Evolutionary conservation across 2,329 filamentous ascomycete species (phyloP).

Genomic region (Cladosporium sp.): DNA sequence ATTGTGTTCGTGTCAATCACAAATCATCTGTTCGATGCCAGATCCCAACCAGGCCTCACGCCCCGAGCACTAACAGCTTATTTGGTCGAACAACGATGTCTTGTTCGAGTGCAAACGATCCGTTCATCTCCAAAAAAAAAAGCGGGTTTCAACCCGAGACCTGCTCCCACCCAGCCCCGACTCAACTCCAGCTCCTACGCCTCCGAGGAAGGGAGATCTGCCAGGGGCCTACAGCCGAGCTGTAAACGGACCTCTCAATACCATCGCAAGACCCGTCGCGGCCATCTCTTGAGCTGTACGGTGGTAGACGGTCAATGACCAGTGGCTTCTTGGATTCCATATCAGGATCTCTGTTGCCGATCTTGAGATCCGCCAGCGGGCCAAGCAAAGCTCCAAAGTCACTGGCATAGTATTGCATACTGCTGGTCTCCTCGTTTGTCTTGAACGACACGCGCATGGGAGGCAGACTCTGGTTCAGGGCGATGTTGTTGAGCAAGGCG

Average conservation of each 20-base stretch:
- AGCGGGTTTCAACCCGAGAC: too few species aligned
- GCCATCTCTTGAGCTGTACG: background rate
- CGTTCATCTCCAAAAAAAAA: too few species aligned
- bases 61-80: too few species aligned
- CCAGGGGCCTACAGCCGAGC: background rate
- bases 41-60: too few species aligned
- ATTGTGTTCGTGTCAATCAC: too few species aligned
- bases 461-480: background rate
- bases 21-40: too few species aligned
- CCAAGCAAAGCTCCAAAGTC: background rate
- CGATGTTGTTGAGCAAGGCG: background rate
- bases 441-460: background rate
- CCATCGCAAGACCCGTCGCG: background rate
- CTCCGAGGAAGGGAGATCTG: too few species aligned
- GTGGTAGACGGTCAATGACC: background rate
- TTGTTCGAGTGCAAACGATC: too few species aligned
- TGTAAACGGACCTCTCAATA: background rate
- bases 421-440: background rate
- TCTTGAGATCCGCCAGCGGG: background rate
- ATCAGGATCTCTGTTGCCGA: background rate
- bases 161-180: too few species aligned
- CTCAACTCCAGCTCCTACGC: background rate
- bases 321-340: background rate
- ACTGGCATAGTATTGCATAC: background rate
- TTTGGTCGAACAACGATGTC: too few species aligned